Evolutionary conservation across 2,329 filamentous ascomycete species (phyloP), one percentile per base, ranked within the genome.

Genomic region (Fusarium veterinarium): DNA sequence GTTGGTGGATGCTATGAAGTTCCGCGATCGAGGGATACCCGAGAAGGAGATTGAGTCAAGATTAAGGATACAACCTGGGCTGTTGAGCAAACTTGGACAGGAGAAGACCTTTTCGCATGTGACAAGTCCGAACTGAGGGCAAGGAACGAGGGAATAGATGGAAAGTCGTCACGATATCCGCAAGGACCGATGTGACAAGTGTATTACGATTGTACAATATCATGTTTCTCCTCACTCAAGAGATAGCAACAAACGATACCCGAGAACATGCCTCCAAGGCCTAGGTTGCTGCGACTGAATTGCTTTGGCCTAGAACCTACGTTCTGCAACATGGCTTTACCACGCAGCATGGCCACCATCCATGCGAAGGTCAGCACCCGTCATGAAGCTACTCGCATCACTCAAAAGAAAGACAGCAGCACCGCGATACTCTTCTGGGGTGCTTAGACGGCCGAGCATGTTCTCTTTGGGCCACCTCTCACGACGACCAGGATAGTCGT

Each of bases 391-490:
- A 46, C 89, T 91, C 20, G 91, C 90, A 73, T 94, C 92, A 25
- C 89, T 92, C 35, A 92, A 90, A 35, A 95, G 86, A 84, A 93
- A 94, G 69, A 95, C 87, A 6, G 91, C 91, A 3, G 92, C 91
- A 8, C 92, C 91, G 53, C 91, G 88, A 80, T 92, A 93, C 80
- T 95, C 92, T 53, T 90, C 85, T 0, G 92, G 91, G 28, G 82
- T 83, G 77, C 91, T 92, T 67, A 94, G 84, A 38, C 90, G 87
- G 33, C 88, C 90, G 59, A 97, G 86, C 94, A 97, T 96, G 82
- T 97, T 97, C 82, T 95, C 91, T 76, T 88, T 91, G 20, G 93
- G 90, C 95, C 95, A 97, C 67, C 91, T 88, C 31, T 81, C 81
- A 69, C 84, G 84, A 59, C 89, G 86, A 77, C 95, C 92, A 0